phyloP scores from a whole-genome alignment of 257 asterid species.

The Coffea eugenioides region DNA sequence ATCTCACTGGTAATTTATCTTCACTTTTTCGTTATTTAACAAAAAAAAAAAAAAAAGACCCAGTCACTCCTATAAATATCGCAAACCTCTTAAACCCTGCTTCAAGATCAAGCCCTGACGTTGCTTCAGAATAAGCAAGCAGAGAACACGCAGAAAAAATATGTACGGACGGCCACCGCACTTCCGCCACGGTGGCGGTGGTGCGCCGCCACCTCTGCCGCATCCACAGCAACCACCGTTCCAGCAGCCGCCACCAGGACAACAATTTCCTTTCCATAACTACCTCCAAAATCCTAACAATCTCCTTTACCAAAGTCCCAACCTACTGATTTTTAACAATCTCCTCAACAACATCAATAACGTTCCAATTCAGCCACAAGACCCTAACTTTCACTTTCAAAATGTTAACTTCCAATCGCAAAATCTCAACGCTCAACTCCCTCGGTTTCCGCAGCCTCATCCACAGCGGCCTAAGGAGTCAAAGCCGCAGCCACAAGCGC shows the following conservation, averaged over 20 bases:
- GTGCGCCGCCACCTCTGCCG: constrained; percentile 3
- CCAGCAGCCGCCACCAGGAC: constrained; percentile 20
- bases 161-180: constrained; percentile 28
- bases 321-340: constrained; percentile 24
- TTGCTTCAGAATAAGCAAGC: not conserved
- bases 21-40: too few relatives aligned
- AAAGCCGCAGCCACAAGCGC: constrained; percentile 23
- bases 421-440: constrained; percentile 15
- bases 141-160: not conserved
- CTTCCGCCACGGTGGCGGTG: constrained; percentile 11
- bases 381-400: constrained; percentile 31
- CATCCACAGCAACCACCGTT: constrained; percentile 38
- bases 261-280: constrained; percentile 27
- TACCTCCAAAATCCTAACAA: constrained; percentile 44
- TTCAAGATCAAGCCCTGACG: not conserved
- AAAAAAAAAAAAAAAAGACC: too few relatives aligned
- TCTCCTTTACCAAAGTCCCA: constrained; percentile 20
- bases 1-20: too few relatives aligned
- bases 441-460: constrained; percentile 7
- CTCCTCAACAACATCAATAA: not conserved
- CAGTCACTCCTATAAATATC: too few relatives aligned
- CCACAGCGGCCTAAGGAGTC: constrained; percentile 12
- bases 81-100: not conserved
- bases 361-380: constrained; percentile 23
- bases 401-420: constrained; percentile 18